Evolutionary conservation across 441 rosid species (phyloP), one percentile per base, ranked within the genome.

Genomic region (Eruca vesicaria): DNA sequence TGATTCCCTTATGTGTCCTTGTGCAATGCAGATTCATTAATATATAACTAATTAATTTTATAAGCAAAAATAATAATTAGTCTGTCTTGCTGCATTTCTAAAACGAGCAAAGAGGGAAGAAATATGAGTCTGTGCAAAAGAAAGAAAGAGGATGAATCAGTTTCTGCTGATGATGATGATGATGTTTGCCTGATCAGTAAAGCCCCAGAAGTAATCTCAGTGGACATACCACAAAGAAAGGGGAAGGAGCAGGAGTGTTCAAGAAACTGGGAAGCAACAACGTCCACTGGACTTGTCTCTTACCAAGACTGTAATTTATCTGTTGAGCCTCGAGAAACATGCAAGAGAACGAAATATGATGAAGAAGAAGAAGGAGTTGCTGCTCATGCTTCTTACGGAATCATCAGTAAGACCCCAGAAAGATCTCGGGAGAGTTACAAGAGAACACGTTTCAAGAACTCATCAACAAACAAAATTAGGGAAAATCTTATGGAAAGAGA

Each of bases 361-460:
- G 33, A 57, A 65, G n/a, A n/a, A n/a, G n/a, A n/a, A n/a, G n/a
- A n/a, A 76, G 58, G 29, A 38, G 67, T 48, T 68, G 32, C 45
- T 56, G 75, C 9, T 9, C 62, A 53, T 19, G 14, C 63, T 67
- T 18, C 63, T 14, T 45, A 20, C 20, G 72, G 72, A 80, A 65
- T 53, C 50, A 63, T 53, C 50, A 66, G 68, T 73, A 78, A 60
- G 53, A 66, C 79, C 19, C 68, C 83, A 3, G 74, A 79, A 45
- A 77, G 73, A 72, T 78, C 78, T 55, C 62, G 66, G 50, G 81
- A 75, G 77, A 81, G 63, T 14, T 78, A 80, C 67, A 67, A 43
- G 76, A 84, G 83, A 76, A 79, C 38, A 20, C 67, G 55, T 5
- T 43, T 29, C 58, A 55, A 62, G 70, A 59, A 69, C 41, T 31